Percentiles rank a stretch among this genome's conserved stretches.
Evolutionary conservation across 176 grass and related monocot genomes (phyloP).

Genomic region (Sorghum bicolor): DNA sequence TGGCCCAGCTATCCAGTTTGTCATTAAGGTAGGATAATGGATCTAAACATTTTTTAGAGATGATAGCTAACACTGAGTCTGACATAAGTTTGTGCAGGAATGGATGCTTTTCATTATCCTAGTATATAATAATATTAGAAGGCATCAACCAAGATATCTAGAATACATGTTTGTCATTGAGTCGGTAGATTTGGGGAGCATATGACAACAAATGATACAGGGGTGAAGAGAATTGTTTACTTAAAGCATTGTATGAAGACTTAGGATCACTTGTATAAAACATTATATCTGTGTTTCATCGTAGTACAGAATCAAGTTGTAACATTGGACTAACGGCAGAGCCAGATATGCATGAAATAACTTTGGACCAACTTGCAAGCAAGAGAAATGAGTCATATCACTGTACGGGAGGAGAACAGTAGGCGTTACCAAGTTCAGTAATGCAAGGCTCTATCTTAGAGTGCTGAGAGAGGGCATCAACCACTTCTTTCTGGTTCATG

Average conservation of each 20-base stretch:
- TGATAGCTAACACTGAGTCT: neutral
- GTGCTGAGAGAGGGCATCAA: conserved; percentile 54
- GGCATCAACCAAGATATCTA: neutral
- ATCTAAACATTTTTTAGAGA: neutral
- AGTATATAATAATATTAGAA: neutral
- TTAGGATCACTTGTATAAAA: neutral
- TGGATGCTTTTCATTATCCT: neutral
- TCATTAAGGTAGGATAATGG: neutral
- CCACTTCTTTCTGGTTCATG: conserved; percentile 89
- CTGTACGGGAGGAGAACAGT: neutral
- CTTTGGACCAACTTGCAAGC: conserved; percentile 4
- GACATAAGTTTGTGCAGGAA: neutral
- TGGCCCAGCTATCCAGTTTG: neutral
- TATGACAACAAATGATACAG: neutral
- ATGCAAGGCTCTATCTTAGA: conserved; percentile 90
- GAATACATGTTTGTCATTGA: neutral
- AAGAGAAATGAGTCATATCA: neutral
- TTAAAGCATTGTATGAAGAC: neutral
- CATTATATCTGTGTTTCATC: neutral
- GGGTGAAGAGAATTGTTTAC: neutral
- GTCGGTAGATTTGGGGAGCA: neutral
- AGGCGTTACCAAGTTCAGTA: conserved; percentile 79
- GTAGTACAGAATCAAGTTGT: neutral
- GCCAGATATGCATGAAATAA: neutral
- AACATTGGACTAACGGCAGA: neutral